Percentiles rank a stretch among this genome's conserved stretches.
These are phyloP conservation scores for Cyberlindnera meyerae DNA, from an alignment of 805 yeast genomes.

Conservation along the genomic window DNA sequence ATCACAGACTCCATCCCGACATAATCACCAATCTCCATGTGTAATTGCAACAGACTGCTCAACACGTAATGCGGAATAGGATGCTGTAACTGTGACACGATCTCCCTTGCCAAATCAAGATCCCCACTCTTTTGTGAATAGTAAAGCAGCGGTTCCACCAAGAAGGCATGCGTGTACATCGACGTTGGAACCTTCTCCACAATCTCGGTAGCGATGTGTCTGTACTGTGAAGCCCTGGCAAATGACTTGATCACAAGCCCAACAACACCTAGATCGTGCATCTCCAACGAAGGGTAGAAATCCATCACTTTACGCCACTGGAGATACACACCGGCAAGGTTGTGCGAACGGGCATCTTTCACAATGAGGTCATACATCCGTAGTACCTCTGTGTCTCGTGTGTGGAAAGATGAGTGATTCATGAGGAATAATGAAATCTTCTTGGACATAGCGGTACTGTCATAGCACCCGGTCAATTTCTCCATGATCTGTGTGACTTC, in stretches of 20 bases:
- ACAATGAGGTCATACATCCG: conserved; percentile 13
- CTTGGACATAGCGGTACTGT: conserved; percentile 5
- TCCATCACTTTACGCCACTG: conserved; percentile 18
- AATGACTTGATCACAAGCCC: conserved; percentile 14
- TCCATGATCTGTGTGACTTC: conserved; percentile 14
- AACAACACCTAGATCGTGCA: conserved; percentile 16
- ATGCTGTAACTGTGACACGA: conserved; percentile 11
- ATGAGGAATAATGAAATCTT: conserved; percentile 9
- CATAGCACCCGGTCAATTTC: conserved; percentile 9
- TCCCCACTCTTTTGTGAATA: conserved; percentile 10
- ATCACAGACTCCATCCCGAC: conserved; percentile 19
- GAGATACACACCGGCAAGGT: conserved; percentile 19
- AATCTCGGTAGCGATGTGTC: conserved; percentile 15
- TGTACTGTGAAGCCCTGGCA: conserved; percentile 11
- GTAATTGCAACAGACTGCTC: conserved; percentile 13
- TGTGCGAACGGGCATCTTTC: conserved; percentile 13
- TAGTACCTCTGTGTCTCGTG: conserved; percentile 5
- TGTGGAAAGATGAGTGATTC: conserved; percentile 7
- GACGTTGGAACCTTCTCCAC: conserved; percentile 13
- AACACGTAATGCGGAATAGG: conserved; percentile 17
- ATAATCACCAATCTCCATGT: conserved; percentile 18
- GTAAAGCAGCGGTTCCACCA: conserved; percentile 12
- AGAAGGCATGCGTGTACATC: conserved; percentile 11
- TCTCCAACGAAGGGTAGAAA: conserved; percentile 11
- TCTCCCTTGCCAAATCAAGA: conserved; percentile 12